Conservation (phyloP, 495 filamentous ascomycete species). For the Xylaria curta region DNA sequence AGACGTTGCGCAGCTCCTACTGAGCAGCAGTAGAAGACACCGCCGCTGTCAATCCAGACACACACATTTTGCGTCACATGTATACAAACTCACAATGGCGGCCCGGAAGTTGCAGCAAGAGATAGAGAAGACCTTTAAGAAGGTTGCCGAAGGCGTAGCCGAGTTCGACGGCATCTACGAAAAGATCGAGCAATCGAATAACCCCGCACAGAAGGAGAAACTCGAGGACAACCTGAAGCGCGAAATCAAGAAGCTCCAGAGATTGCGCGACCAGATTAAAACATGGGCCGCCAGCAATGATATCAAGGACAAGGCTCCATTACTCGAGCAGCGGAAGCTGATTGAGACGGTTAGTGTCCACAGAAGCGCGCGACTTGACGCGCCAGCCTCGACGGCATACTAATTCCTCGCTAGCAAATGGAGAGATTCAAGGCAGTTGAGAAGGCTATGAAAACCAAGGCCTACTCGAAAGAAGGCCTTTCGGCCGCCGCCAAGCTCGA, state of each 20-base stretch:
- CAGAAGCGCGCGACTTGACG: conserved; percentile 7
- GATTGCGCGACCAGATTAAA: conserved; percentile 97
- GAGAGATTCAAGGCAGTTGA: conserved; percentile 99
- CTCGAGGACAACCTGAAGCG: conserved; percentile 96
- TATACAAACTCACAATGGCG: conserved; percentile 68
- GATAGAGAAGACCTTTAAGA: conserved; percentile 98
- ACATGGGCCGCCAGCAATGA: conserved; percentile 97
- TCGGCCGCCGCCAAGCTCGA: conserved; percentile 90
- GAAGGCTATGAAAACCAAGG: conserved; percentile 99
- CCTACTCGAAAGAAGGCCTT: conserved; percentile 97
- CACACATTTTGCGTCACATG: conserved; percentile 25
- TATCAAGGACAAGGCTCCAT: conserved; percentile 97
- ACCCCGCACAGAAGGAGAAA: conserved; percentile 96
- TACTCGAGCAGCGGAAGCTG: conserved; percentile 89
- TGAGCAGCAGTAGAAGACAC: not conserved
- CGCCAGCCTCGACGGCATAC: conserved; percentile 13
- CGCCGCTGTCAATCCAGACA: not conserved
- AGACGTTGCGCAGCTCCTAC: not conserved
- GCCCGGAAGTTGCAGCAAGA: conserved; percentile 94
- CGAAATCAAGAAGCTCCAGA: conserved; percentile 99
- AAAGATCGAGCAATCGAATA: conserved; percentile 89
- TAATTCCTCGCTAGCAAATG: conserved; percentile 78
- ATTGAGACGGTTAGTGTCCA: conserved; percentile 82
- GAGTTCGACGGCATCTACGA: conserved; percentile 94
- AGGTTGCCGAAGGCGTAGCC: conserved; percentile 88